Evolutionary conservation across 2,329 filamentous ascomycete species (phyloP), one percentile per base, ranked within the genome.

Genomic region (Colletotrichum musicola): DNA sequence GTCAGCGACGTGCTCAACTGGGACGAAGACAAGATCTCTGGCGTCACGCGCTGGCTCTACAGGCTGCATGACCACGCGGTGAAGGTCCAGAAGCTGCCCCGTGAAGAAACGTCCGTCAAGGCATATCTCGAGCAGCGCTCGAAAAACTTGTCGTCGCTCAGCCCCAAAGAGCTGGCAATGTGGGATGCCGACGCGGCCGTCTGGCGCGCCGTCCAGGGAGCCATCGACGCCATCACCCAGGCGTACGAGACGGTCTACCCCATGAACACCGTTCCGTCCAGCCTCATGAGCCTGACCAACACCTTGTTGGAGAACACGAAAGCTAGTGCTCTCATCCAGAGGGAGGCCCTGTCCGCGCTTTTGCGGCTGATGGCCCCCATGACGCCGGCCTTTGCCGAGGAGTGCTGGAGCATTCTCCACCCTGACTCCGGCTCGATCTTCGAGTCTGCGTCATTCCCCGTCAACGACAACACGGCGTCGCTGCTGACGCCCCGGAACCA

Each of bases 1-100:
- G 92, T 97, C 14, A 89, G 85, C 49, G 94, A 97, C 64, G 88
- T 96, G 1, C 86, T 97, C 1, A 93, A 96, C 77, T 97, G 94
- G 94, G 93, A 97, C 62, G 93, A 93, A 75, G 83, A 86, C 47
- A 95, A 94, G 77, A 95, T 97, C 57, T 83, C 90, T 0, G 94
- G 94, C 2, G 88, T 97, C 18, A 92, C 92, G 57, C 88, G 94
- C 60, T 97, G 94, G 94, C 85, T 97, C 16, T 83, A 85, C 4
- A 87, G 92, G 20, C 77, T 97, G 16, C 82, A 90, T 77, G 88
- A 90, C 51, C 80, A 91, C 38, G 85, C 90, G 5, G 69, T 69
- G 5, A 72, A 72, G 14, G 72, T 82, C 1, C 71, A 68, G 20
- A 74, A 72, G 4, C 30, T 22, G 12, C 59, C 59, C 7, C 71